Conservation (phyloP, 164 flowering plant species). For the Magnolia officinalis region DNA sequence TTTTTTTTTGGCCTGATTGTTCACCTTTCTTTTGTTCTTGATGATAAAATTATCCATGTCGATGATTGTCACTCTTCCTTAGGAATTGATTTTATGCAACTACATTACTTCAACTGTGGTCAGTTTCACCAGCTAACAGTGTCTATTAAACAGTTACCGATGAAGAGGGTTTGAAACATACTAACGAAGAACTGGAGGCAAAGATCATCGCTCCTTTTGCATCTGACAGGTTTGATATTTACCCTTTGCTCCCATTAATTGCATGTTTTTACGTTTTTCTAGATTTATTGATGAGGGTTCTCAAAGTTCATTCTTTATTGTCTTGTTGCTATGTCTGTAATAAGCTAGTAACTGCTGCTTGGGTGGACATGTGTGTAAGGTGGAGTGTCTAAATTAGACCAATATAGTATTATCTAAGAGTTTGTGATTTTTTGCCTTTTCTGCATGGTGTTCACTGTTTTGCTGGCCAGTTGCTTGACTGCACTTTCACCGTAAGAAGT, state of each 20-base stretch:
- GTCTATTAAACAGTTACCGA: slow-evolving; percentile 67
- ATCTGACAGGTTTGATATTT: slow-evolving; percentile 46
- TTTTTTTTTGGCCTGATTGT: neutral
- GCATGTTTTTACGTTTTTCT: neutral
- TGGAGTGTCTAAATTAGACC: too few species aligned
- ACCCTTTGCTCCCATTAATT: neutral
- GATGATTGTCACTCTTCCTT: neutral
- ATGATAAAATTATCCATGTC: neutral
- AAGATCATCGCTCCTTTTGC: slow-evolving; percentile 50
- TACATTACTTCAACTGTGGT: neutral
- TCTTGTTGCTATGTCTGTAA: neutral
- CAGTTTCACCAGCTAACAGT: slow-evolving; percentile 27
- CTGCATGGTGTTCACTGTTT: too few species aligned
- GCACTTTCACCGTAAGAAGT: too few species aligned
- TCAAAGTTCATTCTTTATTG: neutral
- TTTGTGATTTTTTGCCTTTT: too few species aligned
- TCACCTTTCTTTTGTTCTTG: neutral
- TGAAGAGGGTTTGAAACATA: slow-evolving; percentile 92
- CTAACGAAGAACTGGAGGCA: slow-evolving; percentile 76
- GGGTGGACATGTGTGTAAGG: too few species aligned
- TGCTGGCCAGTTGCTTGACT: too few species aligned
- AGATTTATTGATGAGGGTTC: neutral
- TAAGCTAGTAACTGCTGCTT: too few species aligned
- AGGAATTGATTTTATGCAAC: neutral
- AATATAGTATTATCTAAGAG: too few species aligned